Percentiles rank a stretch among this genome's conserved stretches.
These are phyloP conservation scores for Penicillium sp. DNA, from an alignment of 2,329 filamentous ascomycete species.

Conservation along the genomic window DNA sequence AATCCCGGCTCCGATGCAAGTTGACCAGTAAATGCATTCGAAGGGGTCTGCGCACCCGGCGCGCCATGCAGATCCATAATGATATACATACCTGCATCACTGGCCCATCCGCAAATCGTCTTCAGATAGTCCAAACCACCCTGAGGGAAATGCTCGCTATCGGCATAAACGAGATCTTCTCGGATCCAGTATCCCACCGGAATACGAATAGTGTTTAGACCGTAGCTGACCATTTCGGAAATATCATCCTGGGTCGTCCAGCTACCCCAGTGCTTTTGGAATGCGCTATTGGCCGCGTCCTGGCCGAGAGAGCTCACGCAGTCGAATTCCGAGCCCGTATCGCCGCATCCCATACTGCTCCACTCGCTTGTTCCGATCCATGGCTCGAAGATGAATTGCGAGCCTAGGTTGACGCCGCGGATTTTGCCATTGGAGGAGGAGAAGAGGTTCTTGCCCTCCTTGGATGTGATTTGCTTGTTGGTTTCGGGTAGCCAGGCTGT, in stretches of 20 bases:
- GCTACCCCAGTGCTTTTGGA: conserved; percentile 55
- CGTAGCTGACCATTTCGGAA: conserved; percentile 44
- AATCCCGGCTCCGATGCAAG: conserved; percentile 53
- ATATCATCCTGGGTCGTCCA: conserved; percentile 58
- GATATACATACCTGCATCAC: conserved; percentile 56
- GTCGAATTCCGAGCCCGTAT: conserved; percentile 57
- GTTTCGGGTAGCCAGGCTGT: conserved; percentile 33
- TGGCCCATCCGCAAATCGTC: conserved; percentile 53
- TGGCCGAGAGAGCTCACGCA: conserved; percentile 57
- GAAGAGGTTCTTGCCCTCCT: conserved; percentile 32
- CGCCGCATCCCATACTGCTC: conserved; percentile 54
- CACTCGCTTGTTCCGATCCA: conserved; percentile 58
- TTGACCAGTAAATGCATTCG: conserved; percentile 55
- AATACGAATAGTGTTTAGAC: conserved; percentile 54
- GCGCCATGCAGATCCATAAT: conserved; percentile 60
- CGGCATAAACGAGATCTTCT: conserved; percentile 52
- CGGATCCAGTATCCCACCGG: conserved; percentile 62
- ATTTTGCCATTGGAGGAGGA: conserved; percentile 45
- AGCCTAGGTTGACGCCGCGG: conserved; percentile 61
- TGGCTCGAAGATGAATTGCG: conserved; percentile 58
- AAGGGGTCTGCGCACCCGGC: conserved; percentile 53
- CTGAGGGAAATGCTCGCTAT: conserved; percentile 56
- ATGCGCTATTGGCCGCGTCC: conserved; percentile 51
- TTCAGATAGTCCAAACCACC: conserved; percentile 55
- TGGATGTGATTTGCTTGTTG: conserved; percentile 30